Evolutionary conservation across 139 green algal species (phyloP), one percentile per base, ranked within the genome.

Genomic region (Ulvella scutata): DNA sequence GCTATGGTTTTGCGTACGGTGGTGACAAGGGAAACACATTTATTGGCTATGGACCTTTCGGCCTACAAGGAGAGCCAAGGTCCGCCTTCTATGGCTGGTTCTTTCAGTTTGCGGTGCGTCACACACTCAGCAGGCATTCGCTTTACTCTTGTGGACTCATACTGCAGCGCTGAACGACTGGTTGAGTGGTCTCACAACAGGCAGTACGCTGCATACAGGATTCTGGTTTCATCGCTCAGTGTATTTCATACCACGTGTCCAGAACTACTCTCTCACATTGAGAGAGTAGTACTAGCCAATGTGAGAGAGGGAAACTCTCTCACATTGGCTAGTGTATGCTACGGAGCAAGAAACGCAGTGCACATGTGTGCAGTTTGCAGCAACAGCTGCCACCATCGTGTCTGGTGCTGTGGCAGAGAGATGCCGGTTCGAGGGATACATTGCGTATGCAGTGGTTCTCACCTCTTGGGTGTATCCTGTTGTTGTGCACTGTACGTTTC

Each of bases 341-440:
- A n/a, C n/a, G n/a, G n/a, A n/a, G n/a, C n/a, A n/a, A n/a, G n/a
- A n/a, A n/a, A n/a, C n/a, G n/a, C n/a, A n/a, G n/a, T n/a, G n/a
- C n/a, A n/a, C n/a, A n/a, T 7, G 79, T 26, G 75, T 67, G 51
- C 51, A 67, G 51, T 89, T 89, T 75, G 80, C 84, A 33, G 83
- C 85, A 17, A 82, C 85, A 4, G 62, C 82, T 10, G 80, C 87
- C 72, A 91, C 85, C 73, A 91, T 91, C 36, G 75, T 88, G 26
- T 85, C 77, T 3, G 82, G 82, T 38, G 80, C 82, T 0, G 80
- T 87, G 2, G 82, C 82, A 17, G 87, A 91, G 79, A 72, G 87
- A 28, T 84, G 78, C 78, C 74, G 39, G 13, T 85, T 87, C 75
- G 2, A 34, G 2, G 84, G 77, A 37, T 88, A 90, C 74, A 36